Percentiles rank a stretch among this genome's conserved stretches.
Conservation (phyloP, 306 rosid genomes). For the Fragaria nilgerrensis region DNA sequence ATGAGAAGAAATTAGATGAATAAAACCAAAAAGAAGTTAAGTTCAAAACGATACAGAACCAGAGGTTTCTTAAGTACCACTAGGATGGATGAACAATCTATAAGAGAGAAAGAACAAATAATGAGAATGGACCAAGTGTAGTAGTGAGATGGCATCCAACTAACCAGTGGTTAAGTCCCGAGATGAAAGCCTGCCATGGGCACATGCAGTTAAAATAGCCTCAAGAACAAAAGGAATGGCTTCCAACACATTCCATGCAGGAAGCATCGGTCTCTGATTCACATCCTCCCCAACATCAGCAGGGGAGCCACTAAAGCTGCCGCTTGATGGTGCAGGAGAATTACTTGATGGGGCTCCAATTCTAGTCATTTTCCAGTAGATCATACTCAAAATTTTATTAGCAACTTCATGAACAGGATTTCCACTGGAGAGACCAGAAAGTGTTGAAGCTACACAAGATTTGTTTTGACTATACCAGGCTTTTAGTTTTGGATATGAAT, state of each 20-base stretch:
- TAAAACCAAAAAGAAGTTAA: constrained; percentile 3
- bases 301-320: constrained; percentile 45
- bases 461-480: constrained; percentile 74
- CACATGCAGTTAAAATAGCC: constrained; percentile 73
- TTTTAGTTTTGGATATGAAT: constrained; percentile 64
- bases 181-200: constrained; percentile 75
- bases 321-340: constrained; percentile 37
- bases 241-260: constrained; percentile 82
- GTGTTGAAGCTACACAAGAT: constrained; percentile 60
- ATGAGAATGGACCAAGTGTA: constrained; percentile 23
- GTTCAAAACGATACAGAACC: not conserved
- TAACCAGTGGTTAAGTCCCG: constrained; percentile 80
- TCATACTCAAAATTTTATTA: constrained; percentile 64
- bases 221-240: constrained; percentile 75
- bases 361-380: constrained; percentile 58
- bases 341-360: constrained; percentile 44
- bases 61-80: not conserved
- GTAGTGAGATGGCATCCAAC: constrained; percentile 11
- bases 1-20: constrained; percentile 21
- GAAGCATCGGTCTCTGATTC: constrained; percentile 55
- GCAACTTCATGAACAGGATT: constrained; percentile 66
- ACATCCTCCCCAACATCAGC: constrained; percentile 48
- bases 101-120: constrained; percentile 6
- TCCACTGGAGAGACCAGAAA: constrained; percentile 59
- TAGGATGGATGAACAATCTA: not conserved